phyloP scores from a whole-genome alignment of 768 basidiomycete species.

The Leccinum rimulosum region DNA sequence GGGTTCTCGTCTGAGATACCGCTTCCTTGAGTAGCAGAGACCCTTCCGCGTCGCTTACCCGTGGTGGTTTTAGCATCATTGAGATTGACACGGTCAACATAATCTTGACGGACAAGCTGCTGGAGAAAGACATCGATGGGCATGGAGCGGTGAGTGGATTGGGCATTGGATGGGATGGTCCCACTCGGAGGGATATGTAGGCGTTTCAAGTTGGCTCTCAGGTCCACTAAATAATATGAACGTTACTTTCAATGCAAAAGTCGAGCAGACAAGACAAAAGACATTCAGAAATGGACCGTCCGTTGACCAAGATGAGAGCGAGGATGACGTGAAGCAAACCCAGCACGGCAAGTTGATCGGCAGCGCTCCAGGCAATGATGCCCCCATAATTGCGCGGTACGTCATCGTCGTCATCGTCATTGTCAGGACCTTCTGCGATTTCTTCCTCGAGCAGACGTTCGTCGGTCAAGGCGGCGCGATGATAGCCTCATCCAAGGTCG shows the following conservation, averaged over 20 bases:
- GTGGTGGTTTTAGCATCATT: constrained; percentile 47
- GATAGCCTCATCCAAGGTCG: constrained; percentile 57
- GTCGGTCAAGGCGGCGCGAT: constrained; percentile 58
- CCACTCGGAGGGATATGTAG: constrained; percentile 57
- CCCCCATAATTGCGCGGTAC: constrained; percentile 57
- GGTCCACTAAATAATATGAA: constrained; percentile 50
- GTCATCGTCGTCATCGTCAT: constrained; percentile 50
- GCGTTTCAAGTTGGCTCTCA: constrained; percentile 66
- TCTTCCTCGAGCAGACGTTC: constrained; percentile 44
- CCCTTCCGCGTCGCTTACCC: constrained; percentile 56
- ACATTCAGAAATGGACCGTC: constrained; percentile 75
- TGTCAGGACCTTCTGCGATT: constrained; percentile 46
- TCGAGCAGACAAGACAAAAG: constrained; percentile 2
- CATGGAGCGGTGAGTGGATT: constrained; percentile 48
- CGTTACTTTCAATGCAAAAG: not conserved
- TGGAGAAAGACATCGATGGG: constrained; percentile 67
- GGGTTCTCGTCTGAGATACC: constrained; percentile 9
- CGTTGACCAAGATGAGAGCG: constrained; percentile 79
- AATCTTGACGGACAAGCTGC: constrained; percentile 64
- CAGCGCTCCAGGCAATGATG: constrained; percentile 67
- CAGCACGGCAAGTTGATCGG: not conserved
- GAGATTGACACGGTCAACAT: constrained; percentile 65
- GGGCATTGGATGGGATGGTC: constrained; percentile 49
- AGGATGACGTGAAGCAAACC: constrained; percentile 83
- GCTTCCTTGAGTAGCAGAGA: constrained; percentile 38